Base-by-base conservation (phyloP, 2,329 filamentous ascomycete species). In the Ambrosiella beaveri region DNA sequence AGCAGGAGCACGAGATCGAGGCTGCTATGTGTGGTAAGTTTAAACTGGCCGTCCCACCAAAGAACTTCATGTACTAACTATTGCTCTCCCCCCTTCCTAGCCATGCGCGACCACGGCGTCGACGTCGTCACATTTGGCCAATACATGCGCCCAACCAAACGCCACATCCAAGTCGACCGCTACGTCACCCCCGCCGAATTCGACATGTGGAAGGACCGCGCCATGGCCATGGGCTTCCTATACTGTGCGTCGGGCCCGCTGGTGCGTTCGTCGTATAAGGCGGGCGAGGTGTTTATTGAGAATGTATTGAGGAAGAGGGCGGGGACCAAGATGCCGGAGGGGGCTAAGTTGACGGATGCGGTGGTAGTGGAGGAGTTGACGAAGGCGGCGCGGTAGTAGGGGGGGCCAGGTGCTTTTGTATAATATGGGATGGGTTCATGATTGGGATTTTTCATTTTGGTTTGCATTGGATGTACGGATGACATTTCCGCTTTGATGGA, bases 61-160 rank as follows among this genome's bases (percentile, higher is more conserved):
- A 56, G 38, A 35, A 53, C 9, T 13, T 11, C 38, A 45, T 8
- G 35, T 45, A 58, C 11, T 52, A 6, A 3, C 17, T 27, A 54
- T 27, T 35, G 11, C 27, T 27, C 8, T 11, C 36, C 35, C 19
- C 38, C 53, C 36, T 56, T 37, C 36, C 19, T n/a, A 81, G 87
- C 94, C 68, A 78, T 98, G 11, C 80, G 93, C 59, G 83, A 83
- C 63, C 79, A 82, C 59, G 75, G 86, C 61, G 90, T 96, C 51
- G 93, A 98, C 65, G 88, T 98, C 11, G 89, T 98, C 59, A 98
- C 93, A 0, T 98, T 98, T 64, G 93, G 93, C n/a, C 93, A 98
- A 74, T 98, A 98, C 75, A 98, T 98, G 93, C 87, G 91, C 9
- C 93, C 93, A 1, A 98, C 93, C 3, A 98, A 97, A 76, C 81